A percentile compares a stretch with the other conserved stretches of the same genome.
Evolutionary conservation across 371 early-diverging fungal species (phyloP).

Genomic region (Choanephora cucurbitarum): DNA sequence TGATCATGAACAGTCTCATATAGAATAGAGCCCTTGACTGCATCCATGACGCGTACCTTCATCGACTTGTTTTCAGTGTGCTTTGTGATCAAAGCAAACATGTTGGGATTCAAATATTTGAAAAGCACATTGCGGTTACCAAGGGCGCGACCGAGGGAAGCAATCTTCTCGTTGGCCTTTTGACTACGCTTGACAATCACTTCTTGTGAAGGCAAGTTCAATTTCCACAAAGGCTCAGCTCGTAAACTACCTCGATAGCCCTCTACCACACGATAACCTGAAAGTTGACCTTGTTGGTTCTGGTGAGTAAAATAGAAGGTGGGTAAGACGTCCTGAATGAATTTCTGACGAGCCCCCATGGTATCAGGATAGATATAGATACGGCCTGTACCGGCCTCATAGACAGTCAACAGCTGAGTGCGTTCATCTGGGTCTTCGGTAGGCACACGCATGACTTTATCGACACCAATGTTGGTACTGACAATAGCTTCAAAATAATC

Average conservation of each 20-base stretch:
- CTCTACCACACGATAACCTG: slow-evolving; percentile 55
- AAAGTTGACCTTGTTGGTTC: slow-evolving; percentile 34
- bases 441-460: slow-evolving; percentile 61
- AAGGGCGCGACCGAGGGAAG: slow-evolving; percentile 89
- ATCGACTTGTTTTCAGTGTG: slow-evolving; percentile 32
- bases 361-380: slow-evolving; percentile 66
- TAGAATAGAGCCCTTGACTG: slow-evolving; percentile 82
- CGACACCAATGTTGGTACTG: slow-evolving; percentile 48
- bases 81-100: slow-evolving; percentile 67
- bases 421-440: slow-evolving; percentile 71
- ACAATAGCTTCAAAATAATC: slow-evolving; percentile 57
- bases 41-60: slow-evolving; percentile 78
- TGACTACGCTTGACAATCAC: slow-evolving; percentile 50
- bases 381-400: slow-evolving; percentile 62
- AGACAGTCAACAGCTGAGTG: slow-evolving; percentile 61
- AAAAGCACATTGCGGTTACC: slow-evolving; percentile 93
- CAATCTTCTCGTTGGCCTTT: slow-evolving; percentile 59
- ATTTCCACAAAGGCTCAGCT: slow-evolving; percentile 58
- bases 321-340: slow-evolving; percentile 41
- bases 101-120: slow-evolving; percentile 95
- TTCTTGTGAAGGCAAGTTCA: slow-evolving; percentile 64
- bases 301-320: slow-evolving; percentile 61
- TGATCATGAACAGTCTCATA: slow-evolving; percentile 69
- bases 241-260: slow-evolving; percentile 56
- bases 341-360: slow-evolving; percentile 47